A percentile compares a stretch with the other conserved stretches of the same genome.
phyloP scores from a whole-genome alignment of 1,139 yeast genomes.

The Saccharomyces hybrid region DNA sequence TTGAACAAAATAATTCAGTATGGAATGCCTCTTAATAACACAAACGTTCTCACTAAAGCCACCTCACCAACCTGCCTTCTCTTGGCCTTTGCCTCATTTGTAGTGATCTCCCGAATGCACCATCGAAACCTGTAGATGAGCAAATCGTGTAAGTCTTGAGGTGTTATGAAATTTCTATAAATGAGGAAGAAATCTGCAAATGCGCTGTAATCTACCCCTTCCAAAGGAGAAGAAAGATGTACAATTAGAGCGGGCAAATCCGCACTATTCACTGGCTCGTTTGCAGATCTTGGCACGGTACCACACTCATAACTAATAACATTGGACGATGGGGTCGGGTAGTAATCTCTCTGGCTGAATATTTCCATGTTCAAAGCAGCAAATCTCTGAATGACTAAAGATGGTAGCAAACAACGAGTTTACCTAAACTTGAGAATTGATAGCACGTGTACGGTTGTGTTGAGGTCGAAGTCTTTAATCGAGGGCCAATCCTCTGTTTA shows the following conservation, averaged over 20 bases:
- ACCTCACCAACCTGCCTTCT: slow-evolving; percentile 52
- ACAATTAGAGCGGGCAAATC: slow-evolving; percentile 52
- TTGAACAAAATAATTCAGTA: slow-evolving; percentile 65
- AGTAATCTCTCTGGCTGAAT: slow-evolving; percentile 25
- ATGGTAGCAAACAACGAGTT: not conserved
- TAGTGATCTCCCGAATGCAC: slow-evolving; percentile 46
- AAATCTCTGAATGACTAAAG: not conserved
- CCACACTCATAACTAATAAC: slow-evolving; percentile 20
- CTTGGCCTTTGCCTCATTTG: slow-evolving; percentile 28
- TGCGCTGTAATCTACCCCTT: slow-evolving; percentile 62
- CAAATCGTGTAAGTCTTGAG: slow-evolving; percentile 51
- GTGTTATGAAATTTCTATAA: slow-evolving; percentile 60
- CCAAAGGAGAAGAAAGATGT: slow-evolving; percentile 69
- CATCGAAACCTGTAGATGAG: slow-evolving; percentile 62
- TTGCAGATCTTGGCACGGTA: slow-evolving; percentile 6
- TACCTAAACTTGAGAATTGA: not conserved
- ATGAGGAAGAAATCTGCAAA: slow-evolving; percentile 82
- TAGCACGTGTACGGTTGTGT: not conserved
- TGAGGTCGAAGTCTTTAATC: not conserved
- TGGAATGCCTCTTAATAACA: slow-evolving; percentile 83
- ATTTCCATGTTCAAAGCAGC: slow-evolving; percentile 15
- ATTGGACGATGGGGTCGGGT: slow-evolving; percentile 26
- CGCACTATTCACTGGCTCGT: slow-evolving; percentile 25
- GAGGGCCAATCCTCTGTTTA: not conserved
- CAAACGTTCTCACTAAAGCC: slow-evolving; percentile 78